phyloP scores from a whole-genome alignment of 768 basidiomycete genomes.

The Russula virescens region DNA sequence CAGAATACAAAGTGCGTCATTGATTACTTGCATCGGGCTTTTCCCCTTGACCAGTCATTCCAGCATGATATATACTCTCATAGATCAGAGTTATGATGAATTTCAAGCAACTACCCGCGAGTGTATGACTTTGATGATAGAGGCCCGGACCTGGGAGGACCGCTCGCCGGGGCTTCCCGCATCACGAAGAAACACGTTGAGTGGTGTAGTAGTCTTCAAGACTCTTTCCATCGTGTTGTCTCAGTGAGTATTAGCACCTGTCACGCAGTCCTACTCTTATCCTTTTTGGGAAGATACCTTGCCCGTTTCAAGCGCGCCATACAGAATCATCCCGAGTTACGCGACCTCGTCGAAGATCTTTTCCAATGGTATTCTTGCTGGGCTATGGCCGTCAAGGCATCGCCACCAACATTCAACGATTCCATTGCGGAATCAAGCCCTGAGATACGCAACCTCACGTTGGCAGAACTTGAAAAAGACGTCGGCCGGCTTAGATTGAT shows the following conservation, averaged over 20 bases:
- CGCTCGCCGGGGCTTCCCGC: conserved; percentile 7
- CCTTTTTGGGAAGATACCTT: conserved; percentile 37
- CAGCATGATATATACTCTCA: conserved; percentile 26
- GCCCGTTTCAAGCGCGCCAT: conserved; percentile 54
- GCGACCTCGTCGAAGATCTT: conserved; percentile 38
- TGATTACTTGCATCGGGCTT: background rate
- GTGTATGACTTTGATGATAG: conserved; percentile 28
- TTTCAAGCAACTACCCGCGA: conserved; percentile 23
- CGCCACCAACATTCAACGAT: conserved; percentile 43
- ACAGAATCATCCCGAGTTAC: conserved; percentile 41
- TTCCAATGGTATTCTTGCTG: conserved; percentile 44
- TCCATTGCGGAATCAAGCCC: conserved; percentile 32
- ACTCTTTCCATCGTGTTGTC: conserved; percentile 26
- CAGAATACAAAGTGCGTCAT: conserved; percentile 30
- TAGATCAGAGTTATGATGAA: conserved; percentile 29
- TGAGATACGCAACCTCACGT: conserved; percentile 35
- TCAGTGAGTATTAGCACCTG: conserved; percentile 17
- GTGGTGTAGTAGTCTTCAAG: conserved; percentile 31
- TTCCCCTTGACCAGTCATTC: background rate
- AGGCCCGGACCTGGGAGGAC: conserved; percentile 28
- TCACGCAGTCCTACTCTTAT: background rate
- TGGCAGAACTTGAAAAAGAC: conserved; percentile 33
- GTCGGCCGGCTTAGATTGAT: conserved; percentile 38
- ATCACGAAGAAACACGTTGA: conserved; percentile 20
- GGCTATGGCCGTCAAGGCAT: conserved; percentile 36